These are phyloP conservation scores for Paecilomyces fulvus DNA, from an alignment of 2,329 filamentous ascomycete species.

Conservation along the genomic window DNA sequence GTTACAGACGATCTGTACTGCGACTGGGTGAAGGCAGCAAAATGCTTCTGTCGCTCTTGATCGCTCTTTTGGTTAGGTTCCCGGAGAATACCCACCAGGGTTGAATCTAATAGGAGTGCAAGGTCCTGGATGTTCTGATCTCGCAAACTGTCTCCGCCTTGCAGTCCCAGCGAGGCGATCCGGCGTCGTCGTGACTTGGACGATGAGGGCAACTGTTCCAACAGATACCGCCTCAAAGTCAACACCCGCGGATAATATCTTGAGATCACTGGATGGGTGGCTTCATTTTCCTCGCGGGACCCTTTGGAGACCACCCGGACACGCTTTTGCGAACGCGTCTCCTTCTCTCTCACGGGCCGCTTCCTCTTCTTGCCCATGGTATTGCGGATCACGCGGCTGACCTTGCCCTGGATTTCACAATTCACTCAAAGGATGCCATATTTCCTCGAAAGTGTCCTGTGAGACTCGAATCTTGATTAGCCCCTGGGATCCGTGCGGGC, in stretches of 20 bases:
- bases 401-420: neutral
- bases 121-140: slow-evolving; percentile 24
- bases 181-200: slow-evolving; percentile 49
- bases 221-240: slow-evolving; percentile 62
- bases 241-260: slow-evolving; percentile 59
- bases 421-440: neutral
- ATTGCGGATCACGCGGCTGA: neutral
- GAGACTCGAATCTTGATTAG: neutral
- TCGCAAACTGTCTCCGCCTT: neutral
- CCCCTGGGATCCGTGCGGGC: neutral
- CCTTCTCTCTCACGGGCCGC: slow-evolving; percentile 22
- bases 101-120: slow-evolving; percentile 56
- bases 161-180: slow-evolving; percentile 28
- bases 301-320: slow-evolving; percentile 13
- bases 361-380: slow-evolving; percentile 38
- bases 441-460: neutral
- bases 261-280: slow-evolving; percentile 54
- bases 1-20: slow-evolving; percentile 33
- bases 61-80: slow-evolving; percentile 21
- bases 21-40: slow-evolving; percentile 55
- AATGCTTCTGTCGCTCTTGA: slow-evolving; percentile 44
- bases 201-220: slow-evolving; percentile 55
- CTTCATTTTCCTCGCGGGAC: slow-evolving; percentile 10
- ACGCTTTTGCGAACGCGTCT: slow-evolving; percentile 15
- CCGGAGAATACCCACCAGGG: slow-evolving; percentile 52